Evolutionary conservation across 441 rosid genomes (phyloP), one percentile per base, ranked within the genome.

Genomic region (Populus tomentosa): DNA sequence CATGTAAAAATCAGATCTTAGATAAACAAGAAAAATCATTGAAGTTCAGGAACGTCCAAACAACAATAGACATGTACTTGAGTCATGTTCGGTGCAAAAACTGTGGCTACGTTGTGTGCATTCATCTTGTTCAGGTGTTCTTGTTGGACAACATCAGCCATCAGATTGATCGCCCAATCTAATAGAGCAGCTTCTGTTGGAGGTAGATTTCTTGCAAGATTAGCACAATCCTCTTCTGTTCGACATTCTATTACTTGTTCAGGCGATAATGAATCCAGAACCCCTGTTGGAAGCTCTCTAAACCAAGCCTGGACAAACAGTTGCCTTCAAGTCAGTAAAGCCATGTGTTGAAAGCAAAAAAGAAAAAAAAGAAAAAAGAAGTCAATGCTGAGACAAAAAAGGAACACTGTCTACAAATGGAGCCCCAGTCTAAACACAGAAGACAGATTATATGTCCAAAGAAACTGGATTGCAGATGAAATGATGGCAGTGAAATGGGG

Each of bases 51-150:
- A 23, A 36, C 2, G 8, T 21, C 26, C 67, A 69, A 62, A 9
- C 62, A 59, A 2, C 28, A 5, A n/a, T 24, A 72, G 24, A 56
- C 67, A 77, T 80, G 79, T 67, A 89, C 98, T 89, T 90, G 93
- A 72, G 98, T 93, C 98, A 94, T 93, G 77, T 94, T 93, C 21
- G 98, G 98, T 6, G 98, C 98, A 59, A 94, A 94, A 71, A 93
- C 97, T 92, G 90, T 90, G 75, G 98, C 98, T 7, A 94, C 86
- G 81, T 90, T 94, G 63, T 88, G 95, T 21, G 97, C 88, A 77
- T 93, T 89, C 98, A 94, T 94, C 86, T 94, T 94, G 84, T 94
- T 94, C 14, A 83, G 42, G 81, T 89, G 87, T 82, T 93, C 97
- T 62, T 81, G 85, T 78, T 90, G 89, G 64, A 87, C 98, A 82